A percentile compares a stretch with the other conserved stretches of the same genome.
These are phyloP conservation scores for Wickerhamiella sergipiensis DNA, from an alignment of 805 yeast species.

Conservation along the genomic window DNA sequence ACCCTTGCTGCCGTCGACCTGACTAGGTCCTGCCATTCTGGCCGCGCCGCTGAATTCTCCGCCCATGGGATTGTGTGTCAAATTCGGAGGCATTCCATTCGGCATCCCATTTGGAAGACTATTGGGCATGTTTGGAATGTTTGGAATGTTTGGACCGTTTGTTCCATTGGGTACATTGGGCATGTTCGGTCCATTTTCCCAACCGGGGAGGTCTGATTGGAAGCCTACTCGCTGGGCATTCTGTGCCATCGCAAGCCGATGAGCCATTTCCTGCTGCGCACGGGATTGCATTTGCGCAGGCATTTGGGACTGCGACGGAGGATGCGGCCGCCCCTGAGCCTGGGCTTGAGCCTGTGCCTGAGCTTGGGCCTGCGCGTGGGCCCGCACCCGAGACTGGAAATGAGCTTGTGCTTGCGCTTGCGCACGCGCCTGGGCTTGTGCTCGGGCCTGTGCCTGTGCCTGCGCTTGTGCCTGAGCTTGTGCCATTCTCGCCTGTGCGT, in stretches of 20 bases:
- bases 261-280: neutral
- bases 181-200: too few species aligned
- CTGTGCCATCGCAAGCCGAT: neutral
- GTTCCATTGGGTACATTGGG: too few species aligned
- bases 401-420: neutral
- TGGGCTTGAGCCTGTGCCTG: neutral
- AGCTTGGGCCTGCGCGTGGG: neutral
- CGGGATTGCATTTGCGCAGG: neutral
- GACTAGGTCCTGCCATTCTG: too few species aligned
- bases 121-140: too few species aligned
- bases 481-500: neutral
- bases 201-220: too few species aligned
- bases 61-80: neutral
- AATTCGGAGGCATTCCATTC: neutral
- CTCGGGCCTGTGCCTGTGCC: neutral
- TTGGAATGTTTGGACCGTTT: too few species aligned
- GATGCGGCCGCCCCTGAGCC: neutral
- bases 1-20: neutral
- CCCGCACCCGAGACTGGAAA: neutral
- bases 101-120: neutral
- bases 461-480: neutral
- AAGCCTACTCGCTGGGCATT: neutral
- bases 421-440: neutral
- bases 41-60: too few species aligned
- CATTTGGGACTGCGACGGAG: too few species aligned